A percentile compares a stretch with the other conserved stretches of the same genome.
Evolutionary conservation across 371 early-diverging fungal species (phyloP).

Genomic region (Mucor velutinosus): DNA sequence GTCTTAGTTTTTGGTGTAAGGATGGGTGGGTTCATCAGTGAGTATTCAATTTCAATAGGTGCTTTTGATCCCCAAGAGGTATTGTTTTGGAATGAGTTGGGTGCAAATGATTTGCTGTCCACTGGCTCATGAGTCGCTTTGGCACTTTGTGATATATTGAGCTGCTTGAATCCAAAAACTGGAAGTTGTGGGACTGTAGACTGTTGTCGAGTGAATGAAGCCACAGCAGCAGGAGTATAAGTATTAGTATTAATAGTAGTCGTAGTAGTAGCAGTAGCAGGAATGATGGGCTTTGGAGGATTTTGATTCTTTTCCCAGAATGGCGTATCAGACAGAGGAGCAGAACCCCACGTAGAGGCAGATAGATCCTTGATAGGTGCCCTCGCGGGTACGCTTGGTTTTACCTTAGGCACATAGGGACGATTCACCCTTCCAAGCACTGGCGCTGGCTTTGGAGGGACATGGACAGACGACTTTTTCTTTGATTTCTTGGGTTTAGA

Average conservation of each 20-base stretch:
- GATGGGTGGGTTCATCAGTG: not conserved
- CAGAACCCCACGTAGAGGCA: constrained; percentile 19
- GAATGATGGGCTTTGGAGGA: not conserved
- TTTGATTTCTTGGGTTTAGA: not conserved
- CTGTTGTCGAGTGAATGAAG: not conserved
- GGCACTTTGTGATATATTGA: not conserved
- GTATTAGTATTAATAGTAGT: no score
- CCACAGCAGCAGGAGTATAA: not conserved
- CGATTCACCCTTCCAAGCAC: not conserved
- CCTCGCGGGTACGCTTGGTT: not conserved
- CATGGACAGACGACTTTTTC: not conserved
- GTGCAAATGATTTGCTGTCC: not conserved
- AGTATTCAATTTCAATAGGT: not conserved
- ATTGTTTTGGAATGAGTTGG: not conserved
- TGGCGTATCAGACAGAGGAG: constrained; percentile 23
- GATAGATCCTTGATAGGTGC: not conserved
- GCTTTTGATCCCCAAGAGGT: not conserved
- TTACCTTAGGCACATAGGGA: not conserved
- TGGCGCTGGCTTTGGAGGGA: not conserved
- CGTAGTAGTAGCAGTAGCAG: no score
- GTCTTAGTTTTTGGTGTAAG: not conserved
- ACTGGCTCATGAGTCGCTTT: not conserved
- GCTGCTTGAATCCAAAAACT: not conserved
- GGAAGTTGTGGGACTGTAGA: not conserved
- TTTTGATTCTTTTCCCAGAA: constrained; percentile 31